A percentile compares a stretch with the other conserved stretches of the same genome.
These are phyloP conservation scores for Suillus placidus DNA, from an alignment of 768 basidiomycete genomes.

Conservation along the genomic window DNA sequence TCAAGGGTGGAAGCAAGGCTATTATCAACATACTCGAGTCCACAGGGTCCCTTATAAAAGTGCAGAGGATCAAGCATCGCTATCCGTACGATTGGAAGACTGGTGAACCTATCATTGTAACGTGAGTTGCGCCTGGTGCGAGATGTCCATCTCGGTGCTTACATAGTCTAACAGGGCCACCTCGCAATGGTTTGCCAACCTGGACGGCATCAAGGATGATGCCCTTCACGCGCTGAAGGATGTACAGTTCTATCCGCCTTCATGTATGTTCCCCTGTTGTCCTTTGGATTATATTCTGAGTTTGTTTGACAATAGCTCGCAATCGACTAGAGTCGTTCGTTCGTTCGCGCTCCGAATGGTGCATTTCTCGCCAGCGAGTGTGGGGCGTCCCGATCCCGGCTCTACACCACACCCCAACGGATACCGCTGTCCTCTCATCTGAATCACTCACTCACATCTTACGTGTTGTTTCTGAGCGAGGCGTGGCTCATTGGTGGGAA, in stretches of 20 bases:
- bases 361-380: constrained; percentile 94
- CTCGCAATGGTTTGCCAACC: constrained; percentile 96
- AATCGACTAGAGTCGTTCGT: constrained; percentile 89
- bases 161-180: constrained; percentile 61
- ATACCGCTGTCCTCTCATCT: constrained; percentile 63
- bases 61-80: constrained; percentile 76
- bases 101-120: constrained; percentile 86
- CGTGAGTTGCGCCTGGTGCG: constrained; percentile 49
- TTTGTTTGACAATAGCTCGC: constrained; percentile 54
- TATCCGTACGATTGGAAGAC: constrained; percentile 99
- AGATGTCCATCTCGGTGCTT: neutral
- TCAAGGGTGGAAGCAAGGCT: constrained; percentile 69
- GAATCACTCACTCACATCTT: constrained; percentile 77
- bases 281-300: neutral
- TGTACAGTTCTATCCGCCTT: constrained; percentile 76
- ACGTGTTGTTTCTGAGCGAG: constrained; percentile 67
- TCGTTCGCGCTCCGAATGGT: constrained; percentile 93
- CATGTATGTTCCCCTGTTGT: constrained; percentile 51
- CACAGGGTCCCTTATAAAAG: constrained; percentile 58
- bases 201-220: constrained; percentile 78
- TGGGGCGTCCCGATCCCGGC: constrained; percentile 99
- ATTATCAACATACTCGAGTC: constrained; percentile 63
- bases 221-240: constrained; percentile 69
- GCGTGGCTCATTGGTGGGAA: constrained; percentile 90
- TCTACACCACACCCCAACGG: constrained; percentile 66